Evolutionary conservation across 179 eudicot genomes (phyloP).

Genomic region (Beta corolliflora): DNA sequence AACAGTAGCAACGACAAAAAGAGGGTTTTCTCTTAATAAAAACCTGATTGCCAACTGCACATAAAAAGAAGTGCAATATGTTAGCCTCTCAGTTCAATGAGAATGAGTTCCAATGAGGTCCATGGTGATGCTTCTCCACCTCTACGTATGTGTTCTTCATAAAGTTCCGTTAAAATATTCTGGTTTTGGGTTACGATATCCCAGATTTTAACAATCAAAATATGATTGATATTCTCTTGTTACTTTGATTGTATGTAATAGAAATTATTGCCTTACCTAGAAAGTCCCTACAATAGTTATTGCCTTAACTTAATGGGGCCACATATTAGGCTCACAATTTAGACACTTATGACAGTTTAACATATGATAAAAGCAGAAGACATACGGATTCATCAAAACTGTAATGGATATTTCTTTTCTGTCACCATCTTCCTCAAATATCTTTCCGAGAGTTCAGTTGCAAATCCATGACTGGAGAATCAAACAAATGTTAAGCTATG

Average conservation of each 20-base stretch:
- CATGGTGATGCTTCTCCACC: not conserved
- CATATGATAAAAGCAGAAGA: not conserved
- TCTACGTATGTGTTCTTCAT: not conserved
- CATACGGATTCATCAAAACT: slow-evolving; percentile 16
- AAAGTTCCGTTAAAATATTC: not conserved
- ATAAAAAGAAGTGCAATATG: not conserved
- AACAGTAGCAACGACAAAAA: slow-evolving; percentile 80
- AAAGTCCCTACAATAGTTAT: too few species aligned
- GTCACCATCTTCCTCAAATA: slow-evolving; percentile 9
- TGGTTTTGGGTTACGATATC: too few species aligned
- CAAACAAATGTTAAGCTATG: not conserved
- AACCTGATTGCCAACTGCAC: slow-evolving; percentile 77
- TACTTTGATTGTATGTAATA: too few species aligned
- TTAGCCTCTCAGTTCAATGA: not conserved
- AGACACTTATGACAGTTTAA: too few species aligned
- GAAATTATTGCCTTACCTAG: too few species aligned
- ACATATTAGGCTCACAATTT: not conserved
- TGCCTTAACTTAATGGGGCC: too few species aligned
- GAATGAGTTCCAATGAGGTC: too few species aligned
- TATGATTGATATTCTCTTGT: too few species aligned
- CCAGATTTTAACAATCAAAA: too few species aligned
- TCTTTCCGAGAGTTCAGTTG: slow-evolving; percentile 1
- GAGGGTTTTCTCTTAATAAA: slow-evolving; percentile 75
- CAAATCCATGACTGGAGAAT: not conserved
- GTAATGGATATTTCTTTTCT: not conserved